phyloP scores from a whole-genome alignment of 805 yeast species.

The Yamadazyma tumulicola region DNA sequence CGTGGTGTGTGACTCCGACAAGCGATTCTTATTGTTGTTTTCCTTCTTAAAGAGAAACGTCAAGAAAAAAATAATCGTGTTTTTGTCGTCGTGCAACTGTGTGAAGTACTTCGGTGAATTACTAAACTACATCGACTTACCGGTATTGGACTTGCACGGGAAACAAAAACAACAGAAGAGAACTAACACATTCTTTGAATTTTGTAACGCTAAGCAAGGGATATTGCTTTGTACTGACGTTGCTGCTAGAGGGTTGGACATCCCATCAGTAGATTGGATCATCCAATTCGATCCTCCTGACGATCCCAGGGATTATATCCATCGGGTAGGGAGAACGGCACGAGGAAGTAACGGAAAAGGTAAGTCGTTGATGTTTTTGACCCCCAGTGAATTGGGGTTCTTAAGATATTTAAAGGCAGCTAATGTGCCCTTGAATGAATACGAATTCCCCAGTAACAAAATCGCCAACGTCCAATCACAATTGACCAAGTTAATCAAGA shows the following conservation, averaged over 20 bases:
- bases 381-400: slow-evolving; percentile 93
- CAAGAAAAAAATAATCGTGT: slow-evolving; percentile 90
- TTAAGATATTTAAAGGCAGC: slow-evolving; percentile 93
- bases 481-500: slow-evolving; percentile 82
- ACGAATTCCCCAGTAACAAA: slow-evolving; percentile 90
- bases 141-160: slow-evolving; percentile 95
- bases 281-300: slow-evolving; percentile 99
- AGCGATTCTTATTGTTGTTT: slow-evolving; percentile 83
- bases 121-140: slow-evolving; percentile 92
- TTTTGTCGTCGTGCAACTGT: slow-evolving; percentile 93
- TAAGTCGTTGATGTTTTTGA: slow-evolving; percentile 89
- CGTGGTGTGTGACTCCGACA: slow-evolving; percentile 95
- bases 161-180: slow-evolving; percentile 98
- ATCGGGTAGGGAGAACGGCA: slow-evolving; percentile 98
- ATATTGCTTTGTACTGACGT: slow-evolving; percentile 95
- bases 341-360: slow-evolving; percentile 90
- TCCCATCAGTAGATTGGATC: slow-evolving; percentile 98
- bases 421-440: slow-evolving; percentile 95
- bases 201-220: slow-evolving; percentile 95
- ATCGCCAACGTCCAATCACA: slow-evolving; percentile 96
- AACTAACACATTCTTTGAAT: slow-evolving; percentile 96
- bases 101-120: slow-evolving; percentile 95
- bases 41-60: slow-evolving; percentile 91
- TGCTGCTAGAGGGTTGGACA: slow-evolving; percentile 98
- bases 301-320: slow-evolving; percentile 99